These are phyloP conservation scores for Flaveria linearis DNA, from an alignment of 129 eudicot genomes.

Conservation along the genomic window DNA sequence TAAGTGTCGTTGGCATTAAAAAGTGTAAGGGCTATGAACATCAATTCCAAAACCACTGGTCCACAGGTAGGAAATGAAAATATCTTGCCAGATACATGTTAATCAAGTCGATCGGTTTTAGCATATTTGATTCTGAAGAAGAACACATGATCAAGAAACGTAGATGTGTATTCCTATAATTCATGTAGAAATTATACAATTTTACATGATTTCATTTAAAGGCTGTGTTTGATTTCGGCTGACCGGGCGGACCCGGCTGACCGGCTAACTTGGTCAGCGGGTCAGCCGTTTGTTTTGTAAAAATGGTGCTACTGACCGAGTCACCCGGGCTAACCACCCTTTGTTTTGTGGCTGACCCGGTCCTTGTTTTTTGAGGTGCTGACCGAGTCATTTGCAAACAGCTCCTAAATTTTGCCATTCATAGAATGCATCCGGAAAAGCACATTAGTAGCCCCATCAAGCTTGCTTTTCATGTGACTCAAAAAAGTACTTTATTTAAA, in stretches of 20 bases:
- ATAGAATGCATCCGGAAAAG: conserved; percentile 2
- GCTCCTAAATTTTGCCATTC: background rate
- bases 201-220: background rate
- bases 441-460: conserved; percentile 7
- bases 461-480: conserved; percentile 7
- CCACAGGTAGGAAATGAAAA: background rate
- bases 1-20: background rate
- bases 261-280: no score
- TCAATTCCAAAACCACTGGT: background rate
- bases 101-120: background rate
- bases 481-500: background rate
- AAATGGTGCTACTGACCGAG: no score
- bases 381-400: no score
- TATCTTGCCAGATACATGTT: background rate
- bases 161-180: background rate
- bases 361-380: no score
- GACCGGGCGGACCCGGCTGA: no score
- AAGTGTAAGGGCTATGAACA: background rate
- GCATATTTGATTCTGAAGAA: conserved; percentile 2
- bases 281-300: no score
- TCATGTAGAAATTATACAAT: background rate
- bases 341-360: no score
- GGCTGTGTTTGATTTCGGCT: no score
- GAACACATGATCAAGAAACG: background rate
- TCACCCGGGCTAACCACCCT: no score